Base-by-base conservation (phyloP, 768 basidiomycete genomes). In the Candolleomyces efflorescens region DNA sequence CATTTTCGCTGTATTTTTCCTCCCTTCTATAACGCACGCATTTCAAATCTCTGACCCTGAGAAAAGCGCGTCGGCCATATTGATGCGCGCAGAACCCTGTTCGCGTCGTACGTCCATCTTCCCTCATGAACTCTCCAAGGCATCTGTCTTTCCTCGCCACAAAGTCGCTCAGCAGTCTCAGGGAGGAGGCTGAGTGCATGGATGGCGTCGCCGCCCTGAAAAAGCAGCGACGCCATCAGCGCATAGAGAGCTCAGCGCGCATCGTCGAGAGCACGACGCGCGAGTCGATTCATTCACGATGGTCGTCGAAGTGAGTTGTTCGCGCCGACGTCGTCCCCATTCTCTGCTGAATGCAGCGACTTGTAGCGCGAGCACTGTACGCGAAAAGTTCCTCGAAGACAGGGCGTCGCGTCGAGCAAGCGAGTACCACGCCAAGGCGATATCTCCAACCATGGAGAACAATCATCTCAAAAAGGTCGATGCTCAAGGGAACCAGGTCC, bases 1-100 rank as follows among this genome's bases (percentile, higher is more conserved):
- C 59, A 52, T 64, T 43, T 44, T 36, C n/a, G 5, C 49, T 60
- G 50, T 59, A 61, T 56, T 39, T 50, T 56, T 51, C 18, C 39
- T 54, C 59, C 54, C 36, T 22, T 43, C 24, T 53, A 44, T 53
- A 53, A 58, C 57, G 57, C 43, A 24, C 45, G 17, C 46, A 26
- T 51, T 51, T 53, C 51, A 23, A 51, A 47, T 17, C 12, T 22
- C 27, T 24, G 27, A 23, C 13, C 49, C 27, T 51, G 26, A 51
- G 49, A 51, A 36, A 51, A 23, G 18, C 27, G 26, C 46, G 46
- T 32, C 32, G 32, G 11, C 11, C 32, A 32, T 32, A 32, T 32
- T 32, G 32, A 32, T 11, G 32, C 32, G 32, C 32, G 32, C 32
- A 32, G 32, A 32, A 32, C 32, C 32, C 11, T 32, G 2, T 32